Base-by-base conservation (phyloP, 2,329 filamentous ascomycete species). In the Colletotrichum brevisporum region DNA sequence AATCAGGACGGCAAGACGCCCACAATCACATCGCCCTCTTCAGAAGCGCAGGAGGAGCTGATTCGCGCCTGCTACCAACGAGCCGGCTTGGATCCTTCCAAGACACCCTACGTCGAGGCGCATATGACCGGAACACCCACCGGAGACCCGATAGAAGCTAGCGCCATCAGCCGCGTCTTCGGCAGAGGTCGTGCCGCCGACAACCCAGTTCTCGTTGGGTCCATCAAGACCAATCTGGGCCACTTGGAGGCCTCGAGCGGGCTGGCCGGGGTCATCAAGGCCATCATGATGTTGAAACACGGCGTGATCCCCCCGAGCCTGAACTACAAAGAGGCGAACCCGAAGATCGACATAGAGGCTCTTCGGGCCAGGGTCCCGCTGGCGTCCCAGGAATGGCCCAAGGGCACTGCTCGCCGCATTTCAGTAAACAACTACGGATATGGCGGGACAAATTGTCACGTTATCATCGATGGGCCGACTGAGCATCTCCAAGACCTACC, bases 61-160 rank as follows among this genome's bases (percentile, higher is more conserved):
- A 81, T 81, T 48, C 60, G 72, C 53, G 67, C 71, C 1, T 75
- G 75, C 0, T 83, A 83, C 27, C 9, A 52, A 4, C 50, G 67
- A 2, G 66, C 66, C 70, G 77, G 56, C n/a, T 63, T 8, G 53
- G 73, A 61, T 70, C 73, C 57, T 58, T 70, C 71, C 43, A 39
- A 76, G 12, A 74, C 72, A 0, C 60, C 58, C 3, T 89, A 85
- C 58, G 83, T 89, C 50, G 87, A 89, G 72, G 88, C 86, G 27
- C 87, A 87, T 71, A 88, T 88, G 6, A 91, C 88, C 0, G 89
- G 88, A 2, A 91, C 89, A 0, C 82, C 84, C 26, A 86, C 85
- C 2, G 87, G 88, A 6, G 86, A 89, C 69, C 81, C 80, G 71
- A 80, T 83, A 63, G 86, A 88, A 66, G 77, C 85, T 1, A 80